Evolutionary conservation across 345 rosid genomes (phyloP).

Genomic region (Rhodamnia argentea): DNA sequence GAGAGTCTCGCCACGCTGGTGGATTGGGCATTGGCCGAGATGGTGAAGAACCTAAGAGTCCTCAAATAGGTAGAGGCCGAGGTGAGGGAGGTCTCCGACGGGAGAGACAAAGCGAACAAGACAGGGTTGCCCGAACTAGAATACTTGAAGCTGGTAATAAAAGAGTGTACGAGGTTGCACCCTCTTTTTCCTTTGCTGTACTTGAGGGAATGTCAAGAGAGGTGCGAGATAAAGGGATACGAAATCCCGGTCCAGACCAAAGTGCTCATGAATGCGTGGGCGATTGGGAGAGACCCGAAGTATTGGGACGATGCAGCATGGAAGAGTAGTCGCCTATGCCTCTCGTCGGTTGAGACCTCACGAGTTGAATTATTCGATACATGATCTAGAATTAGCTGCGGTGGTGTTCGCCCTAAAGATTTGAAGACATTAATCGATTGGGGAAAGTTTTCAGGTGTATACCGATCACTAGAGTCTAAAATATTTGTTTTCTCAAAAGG

Average conservation of each 20-base stretch:
- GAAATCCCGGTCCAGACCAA: conserved; percentile 1
- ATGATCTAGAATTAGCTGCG: too few relatives aligned
- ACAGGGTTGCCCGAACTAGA: not conserved
- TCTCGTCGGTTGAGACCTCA: too few relatives aligned
- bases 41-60: conserved; percentile 13
- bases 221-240: conserved; percentile 8
- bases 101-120: conserved; percentile 2
- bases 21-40: conserved; percentile 20
- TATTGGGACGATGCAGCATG: too few relatives aligned
- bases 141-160: not conserved
- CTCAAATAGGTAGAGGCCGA: conserved; percentile 16
- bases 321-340: too few relatives aligned
- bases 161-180: not conserved
- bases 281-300: too few relatives aligned
- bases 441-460: too few relatives aligned
- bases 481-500: too few relatives aligned
- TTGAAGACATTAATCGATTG: too few relatives aligned
- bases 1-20: conserved; percentile 14
- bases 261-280: too few relatives aligned
- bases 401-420: too few relatives aligned
- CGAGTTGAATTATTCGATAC: too few relatives aligned
- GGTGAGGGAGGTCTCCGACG: conserved; percentile 6
- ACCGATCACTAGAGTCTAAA: too few relatives aligned
- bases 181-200: not conserved
- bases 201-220: conserved; percentile 4